Percentiles rank a stretch among this genome's conserved stretches.
phyloP scores from a whole-genome alignment of 2,329 filamentous ascomycete genomes.

The Colletotrichum godetiae region DNA sequence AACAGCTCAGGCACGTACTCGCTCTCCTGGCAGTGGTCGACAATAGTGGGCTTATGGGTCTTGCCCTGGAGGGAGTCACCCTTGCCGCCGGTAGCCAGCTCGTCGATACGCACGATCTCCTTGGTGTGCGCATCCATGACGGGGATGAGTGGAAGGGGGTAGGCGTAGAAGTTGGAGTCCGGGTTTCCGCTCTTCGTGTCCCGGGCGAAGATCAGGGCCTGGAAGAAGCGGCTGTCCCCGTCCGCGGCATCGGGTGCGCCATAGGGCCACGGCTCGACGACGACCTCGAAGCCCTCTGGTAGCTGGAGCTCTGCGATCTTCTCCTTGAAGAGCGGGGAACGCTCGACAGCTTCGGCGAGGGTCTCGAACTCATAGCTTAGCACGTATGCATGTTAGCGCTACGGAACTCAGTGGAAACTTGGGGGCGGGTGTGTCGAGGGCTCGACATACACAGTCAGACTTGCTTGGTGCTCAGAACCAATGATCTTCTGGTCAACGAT shows the following conservation, averaged over 20 bases:
- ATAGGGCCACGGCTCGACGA: slow-evolving; percentile 57
- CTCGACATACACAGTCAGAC: slow-evolving; percentile 43
- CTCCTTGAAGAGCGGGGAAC: slow-evolving; percentile 45
- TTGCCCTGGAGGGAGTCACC: slow-evolving; percentile 38
- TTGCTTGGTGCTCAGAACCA: slow-evolving; percentile 43
- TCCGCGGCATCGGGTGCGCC: slow-evolving; percentile 44
- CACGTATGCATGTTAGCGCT: background rate
- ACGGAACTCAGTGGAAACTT: background rate
- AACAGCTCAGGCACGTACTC: slow-evolving; percentile 57
- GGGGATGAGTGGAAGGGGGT: slow-evolving; percentile 59
- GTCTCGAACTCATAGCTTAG: slow-evolving; percentile 49
- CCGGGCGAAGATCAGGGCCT: slow-evolving; percentile 47
- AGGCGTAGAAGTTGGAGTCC: slow-evolving; percentile 62
- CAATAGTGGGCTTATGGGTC: slow-evolving; percentile 34
- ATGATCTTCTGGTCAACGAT: slow-evolving; percentile 42
- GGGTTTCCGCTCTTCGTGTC: slow-evolving; percentile 45
- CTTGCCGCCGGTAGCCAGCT: slow-evolving; percentile 47
- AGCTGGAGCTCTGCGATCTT: slow-evolving; percentile 44
- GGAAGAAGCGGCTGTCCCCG: slow-evolving; percentile 46
- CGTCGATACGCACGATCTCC: slow-evolving; percentile 47
- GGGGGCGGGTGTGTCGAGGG: background rate
- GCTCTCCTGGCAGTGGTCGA: slow-evolving; percentile 46
- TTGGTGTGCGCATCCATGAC: slow-evolving; percentile 48
- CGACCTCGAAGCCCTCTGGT: slow-evolving; percentile 47
- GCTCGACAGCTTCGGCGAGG: slow-evolving; percentile 43